Conservation (phyloP, 495 filamentous ascomycete genomes). For the Viridothelium virens region DNA sequence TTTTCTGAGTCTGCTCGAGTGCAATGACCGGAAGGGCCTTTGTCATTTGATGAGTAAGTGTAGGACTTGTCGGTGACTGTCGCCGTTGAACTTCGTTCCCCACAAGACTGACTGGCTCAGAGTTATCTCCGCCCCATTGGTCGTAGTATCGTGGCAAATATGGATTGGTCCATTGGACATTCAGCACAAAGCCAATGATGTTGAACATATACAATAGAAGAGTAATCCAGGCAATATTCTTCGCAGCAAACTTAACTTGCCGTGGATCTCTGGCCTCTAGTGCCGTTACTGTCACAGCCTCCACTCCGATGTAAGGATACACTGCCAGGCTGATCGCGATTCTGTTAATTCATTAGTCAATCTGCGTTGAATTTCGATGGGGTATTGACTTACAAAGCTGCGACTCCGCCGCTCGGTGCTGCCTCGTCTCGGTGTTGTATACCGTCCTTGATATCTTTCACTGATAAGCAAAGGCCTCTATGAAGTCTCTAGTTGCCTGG, state of each 20-base stretch:
- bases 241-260: slow-evolving; percentile 30
- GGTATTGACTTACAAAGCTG: slow-evolving; percentile 18
- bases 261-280: slow-evolving; percentile 37
- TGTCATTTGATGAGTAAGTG: neutral
- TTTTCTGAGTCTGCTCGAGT: neutral
- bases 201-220: slow-evolving; percentile 28
- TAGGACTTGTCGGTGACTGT: neutral
- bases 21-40: neutral
- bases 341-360: slow-evolving; percentile 34
- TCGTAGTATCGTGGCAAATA: slow-evolving; percentile 28
- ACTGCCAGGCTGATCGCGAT: slow-evolving; percentile 40
- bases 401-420: neutral
- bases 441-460: slow-evolving; percentile 27
- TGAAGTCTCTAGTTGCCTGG: slow-evolving; percentile 28
- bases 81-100: neutral
- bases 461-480: slow-evolving; percentile 15
- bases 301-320: slow-evolving; percentile 42
- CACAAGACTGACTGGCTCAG: neutral
- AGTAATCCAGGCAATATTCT: slow-evolving; percentile 29
- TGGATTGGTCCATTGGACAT: slow-evolving; percentile 36
- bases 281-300: slow-evolving; percentile 40
- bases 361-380: slow-evolving; percentile 30
- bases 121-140: neutral
- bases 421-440: slow-evolving; percentile 20
- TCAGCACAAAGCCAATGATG: slow-evolving; percentile 33